phyloP scores from a whole-genome alignment of 2,329 filamentous ascomycete genomes.

The Daldinia eschscholtzii region DNA sequence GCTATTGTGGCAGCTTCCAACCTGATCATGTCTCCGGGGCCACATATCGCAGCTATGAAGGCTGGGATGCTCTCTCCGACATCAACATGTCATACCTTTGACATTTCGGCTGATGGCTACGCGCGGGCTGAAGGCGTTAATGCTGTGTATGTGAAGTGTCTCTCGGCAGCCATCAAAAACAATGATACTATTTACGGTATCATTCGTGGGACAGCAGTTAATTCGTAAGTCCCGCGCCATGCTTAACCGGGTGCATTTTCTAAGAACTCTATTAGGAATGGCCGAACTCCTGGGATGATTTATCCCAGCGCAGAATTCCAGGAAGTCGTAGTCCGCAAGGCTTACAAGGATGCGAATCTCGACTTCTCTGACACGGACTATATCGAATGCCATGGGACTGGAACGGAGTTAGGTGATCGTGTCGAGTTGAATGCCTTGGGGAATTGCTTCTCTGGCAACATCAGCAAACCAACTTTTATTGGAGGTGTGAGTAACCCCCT shows the following conservation, averaged over 20 bases:
- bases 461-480: not conserved
- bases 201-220: not conserved
- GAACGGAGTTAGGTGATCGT: conserved; percentile 29
- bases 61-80: conserved; percentile 54
- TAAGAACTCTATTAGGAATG: not conserved
- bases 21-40: conserved; percentile 43
- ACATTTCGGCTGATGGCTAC: conserved; percentile 63
- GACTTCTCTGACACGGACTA: conserved; percentile 44
- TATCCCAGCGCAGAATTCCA: conserved; percentile 57
- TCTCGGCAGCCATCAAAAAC: conserved; percentile 48
- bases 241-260: not conserved
- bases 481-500: not conserved
- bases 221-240: not conserved
- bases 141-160: conserved; percentile 59
- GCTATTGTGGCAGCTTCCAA: conserved; percentile 48
- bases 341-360: conserved; percentile 53
- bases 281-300: conserved; percentile 58
- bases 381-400: conserved; percentile 52
- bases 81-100: conserved; percentile 56
- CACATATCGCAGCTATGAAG: conserved; percentile 40
- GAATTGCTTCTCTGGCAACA: not conserved
- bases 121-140: conserved; percentile 64
- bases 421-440: conserved; percentile 7
- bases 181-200: conserved; percentile 54
- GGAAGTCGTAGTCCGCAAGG: conserved; percentile 52